These are phyloP conservation scores for Apophysomyces ossiformis DNA, from an alignment of 371 early-diverging fungal genomes.

Conservation along the genomic window DNA sequence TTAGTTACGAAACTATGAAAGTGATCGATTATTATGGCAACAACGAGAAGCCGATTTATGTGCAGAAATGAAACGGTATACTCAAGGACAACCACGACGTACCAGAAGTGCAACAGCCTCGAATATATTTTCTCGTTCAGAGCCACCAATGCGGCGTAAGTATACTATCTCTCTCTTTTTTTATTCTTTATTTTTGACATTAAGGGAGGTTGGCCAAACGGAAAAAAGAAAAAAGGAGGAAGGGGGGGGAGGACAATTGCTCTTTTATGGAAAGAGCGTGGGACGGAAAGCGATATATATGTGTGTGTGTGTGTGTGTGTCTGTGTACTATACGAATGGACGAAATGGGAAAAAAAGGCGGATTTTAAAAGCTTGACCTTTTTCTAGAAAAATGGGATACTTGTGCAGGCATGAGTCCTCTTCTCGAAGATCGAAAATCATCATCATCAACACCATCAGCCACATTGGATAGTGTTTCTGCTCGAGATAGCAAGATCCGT, in stretches of 20 bases:
- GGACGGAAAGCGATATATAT: too few relatives aligned
- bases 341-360: too few relatives aligned
- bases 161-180: not conserved
- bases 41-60: conserved; percentile 34
- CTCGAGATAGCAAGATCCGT: conserved; percentile 30
- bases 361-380: not conserved
- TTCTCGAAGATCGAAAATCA: conserved; percentile 16
- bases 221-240: not conserved
- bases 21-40: conserved; percentile 35
- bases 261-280: not conserved
- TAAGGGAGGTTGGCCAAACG: not conserved
- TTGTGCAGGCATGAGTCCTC: conserved; percentile 23
- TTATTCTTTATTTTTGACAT: not conserved
- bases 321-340: too few relatives aligned
- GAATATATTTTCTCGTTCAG: conserved; percentile 3
- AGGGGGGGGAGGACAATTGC: not conserved
- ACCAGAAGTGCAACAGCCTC: conserved; percentile 31
- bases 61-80: conserved; percentile 23
- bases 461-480: conserved; percentile 11
- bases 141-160: conserved; percentile 11
- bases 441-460: not conserved
- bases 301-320: too few relatives aligned
- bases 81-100: conserved; percentile 21
- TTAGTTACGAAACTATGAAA: conserved; percentile 36
- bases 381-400: conserved; percentile 14